Base-by-base conservation (phyloP, 345 rosid species). In the Rhodamnia rubescens region DNA sequence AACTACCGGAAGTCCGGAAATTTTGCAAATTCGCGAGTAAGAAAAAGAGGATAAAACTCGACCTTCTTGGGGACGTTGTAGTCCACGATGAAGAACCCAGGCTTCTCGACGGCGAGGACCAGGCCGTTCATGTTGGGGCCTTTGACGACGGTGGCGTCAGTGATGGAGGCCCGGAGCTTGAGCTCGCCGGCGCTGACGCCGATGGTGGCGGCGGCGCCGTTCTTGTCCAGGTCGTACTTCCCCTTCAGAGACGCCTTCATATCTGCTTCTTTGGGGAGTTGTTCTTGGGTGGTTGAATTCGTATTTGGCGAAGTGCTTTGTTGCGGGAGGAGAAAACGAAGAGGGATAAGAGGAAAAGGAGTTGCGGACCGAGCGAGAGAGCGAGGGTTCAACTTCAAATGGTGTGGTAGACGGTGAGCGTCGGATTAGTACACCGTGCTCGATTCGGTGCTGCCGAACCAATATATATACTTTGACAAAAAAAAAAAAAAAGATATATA, bases 201-300 rank as follows among this genome's bases (percentile, higher is more conserved):
- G 81, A 95, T 9, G 20, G 93, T 87, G 11, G 94, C 93, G 49
- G 84, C 86, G 64, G 89, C 85, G 83, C 85, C 88, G 92, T 87
- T 88, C 50, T 91, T 95, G 84, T 90, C 95, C 47, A 75, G 78
- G 26, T 92, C 95, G 89, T 93, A 93, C 89, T 88, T 93, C 88
- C 95, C 95, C 85, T 94, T 95, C 87, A 96, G 74, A 81, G 99
- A 92, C 47, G 94, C 98, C 94, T 91, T 96, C 98, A 95, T 94
- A 87, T 53, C 84, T 74, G 82, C 52, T 21, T 57, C 16, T 42
- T n/a, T 87, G 7, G 8, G 61, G 58, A 14, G 36, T 12, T 12
- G 75, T 36, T 51, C 74, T 55, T 78, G 40, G 53, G 80, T 32
- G 29, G 86, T 53, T 57, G 83, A 75, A 44, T 53, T 69, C 80